Percentiles rank a stretch among this genome's conserved stretches.
Conservation (phyloP, 805 yeast species). For the Saccharomycopsis babjevae region DNA sequence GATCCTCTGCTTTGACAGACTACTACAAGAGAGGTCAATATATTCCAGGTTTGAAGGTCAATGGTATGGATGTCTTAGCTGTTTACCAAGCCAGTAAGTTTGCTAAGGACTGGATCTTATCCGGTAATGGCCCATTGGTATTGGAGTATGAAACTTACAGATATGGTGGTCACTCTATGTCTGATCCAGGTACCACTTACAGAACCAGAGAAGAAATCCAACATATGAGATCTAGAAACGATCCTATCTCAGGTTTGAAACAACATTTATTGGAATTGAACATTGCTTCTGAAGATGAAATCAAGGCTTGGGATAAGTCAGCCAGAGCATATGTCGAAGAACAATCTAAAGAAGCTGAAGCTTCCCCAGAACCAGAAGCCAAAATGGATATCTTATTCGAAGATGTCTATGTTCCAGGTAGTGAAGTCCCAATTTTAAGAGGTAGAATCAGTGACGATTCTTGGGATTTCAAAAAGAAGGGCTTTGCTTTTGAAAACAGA, state of each 20-base stretch:
- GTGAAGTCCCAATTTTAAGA: slow-evolving; percentile 86
- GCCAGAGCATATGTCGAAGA: slow-evolving; percentile 93
- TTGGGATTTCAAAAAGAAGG: slow-evolving; percentile 59
- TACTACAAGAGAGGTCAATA: slow-evolving; percentile 99
- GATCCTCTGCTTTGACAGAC: slow-evolving; percentile 94
- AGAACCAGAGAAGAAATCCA: slow-evolving; percentile 99
- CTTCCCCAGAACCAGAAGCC: slow-evolving; percentile 91
- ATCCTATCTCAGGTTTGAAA: slow-evolving; percentile 95
- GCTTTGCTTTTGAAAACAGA: slow-evolving; percentile 27
- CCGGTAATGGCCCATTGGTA: slow-evolving; percentile 93
- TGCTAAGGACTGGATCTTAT: slow-evolving; percentile 91
- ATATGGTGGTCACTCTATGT: slow-evolving; percentile 99
- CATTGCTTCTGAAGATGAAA: slow-evolving; percentile 89
- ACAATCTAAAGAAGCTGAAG: slow-evolving; percentile 90
- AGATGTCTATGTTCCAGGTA: slow-evolving; percentile 92
- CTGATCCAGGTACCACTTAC: slow-evolving; percentile 99
- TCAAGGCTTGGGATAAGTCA: slow-evolving; percentile 88
- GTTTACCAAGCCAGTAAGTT: slow-evolving; percentile 92
- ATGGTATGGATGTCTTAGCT: slow-evolving; percentile 97
- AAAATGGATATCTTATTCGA: slow-evolving; percentile 89
- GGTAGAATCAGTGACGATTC: slow-evolving; percentile 96
- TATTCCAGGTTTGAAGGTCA: slow-evolving; percentile 96
- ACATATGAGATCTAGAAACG: slow-evolving; percentile 97
- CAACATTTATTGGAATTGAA: slow-evolving; percentile 69
- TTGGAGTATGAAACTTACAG: slow-evolving; percentile 97